Conservation (phyloP, 495 filamentous ascomycete genomes). For the Xylaria nigripes region DNA sequence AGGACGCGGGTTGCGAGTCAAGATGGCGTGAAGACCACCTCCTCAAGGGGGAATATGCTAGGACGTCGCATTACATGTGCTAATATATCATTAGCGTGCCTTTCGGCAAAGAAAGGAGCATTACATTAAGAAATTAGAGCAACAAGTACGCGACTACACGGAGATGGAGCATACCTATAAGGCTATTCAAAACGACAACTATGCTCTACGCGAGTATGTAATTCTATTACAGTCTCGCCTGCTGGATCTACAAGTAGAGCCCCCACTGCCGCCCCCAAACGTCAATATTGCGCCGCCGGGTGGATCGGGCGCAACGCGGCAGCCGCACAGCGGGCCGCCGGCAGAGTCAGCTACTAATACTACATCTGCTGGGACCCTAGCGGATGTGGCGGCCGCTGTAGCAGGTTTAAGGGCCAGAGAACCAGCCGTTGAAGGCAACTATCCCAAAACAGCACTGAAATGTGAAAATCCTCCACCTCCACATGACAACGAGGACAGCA, state of each 20-base stretch:
- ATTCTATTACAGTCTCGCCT: conserved; percentile 84
- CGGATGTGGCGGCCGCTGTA: conserved; percentile 26
- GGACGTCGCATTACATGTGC: conserved; percentile 20
- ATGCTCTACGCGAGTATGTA: conserved; percentile 82
- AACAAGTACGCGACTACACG: conserved; percentile 71
- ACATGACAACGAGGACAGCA: conserved; percentile 32
- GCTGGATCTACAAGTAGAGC: conserved; percentile 72
- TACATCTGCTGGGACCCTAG: conserved; percentile 23
- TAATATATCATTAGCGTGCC: conserved; percentile 56
- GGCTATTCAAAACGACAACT: conserved; percentile 74
- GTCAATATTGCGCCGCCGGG: conserved; percentile 32
- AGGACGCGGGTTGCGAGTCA: not conserved
- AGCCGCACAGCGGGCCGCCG: conserved; percentile 12
- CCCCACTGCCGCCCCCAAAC: conserved; percentile 66
- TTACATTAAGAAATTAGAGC: conserved; percentile 94
- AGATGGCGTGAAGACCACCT: not conserved
- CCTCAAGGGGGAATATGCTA: conserved; percentile 7
- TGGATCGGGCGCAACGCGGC: conserved; percentile 41
- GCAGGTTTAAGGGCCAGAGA: conserved; percentile 21
- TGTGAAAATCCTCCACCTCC: conserved; percentile 26
- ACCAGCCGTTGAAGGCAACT: conserved; percentile 17
- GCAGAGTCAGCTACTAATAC: conserved; percentile 11
- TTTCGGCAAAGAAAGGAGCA: conserved; percentile 97
- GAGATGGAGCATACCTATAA: conserved; percentile 64
- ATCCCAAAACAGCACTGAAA: conserved; percentile 20